Percentiles rank a stretch among this genome's conserved stretches.
Conservation (phyloP, 805 yeast species). For the Candida coquimbonensis region DNA sequence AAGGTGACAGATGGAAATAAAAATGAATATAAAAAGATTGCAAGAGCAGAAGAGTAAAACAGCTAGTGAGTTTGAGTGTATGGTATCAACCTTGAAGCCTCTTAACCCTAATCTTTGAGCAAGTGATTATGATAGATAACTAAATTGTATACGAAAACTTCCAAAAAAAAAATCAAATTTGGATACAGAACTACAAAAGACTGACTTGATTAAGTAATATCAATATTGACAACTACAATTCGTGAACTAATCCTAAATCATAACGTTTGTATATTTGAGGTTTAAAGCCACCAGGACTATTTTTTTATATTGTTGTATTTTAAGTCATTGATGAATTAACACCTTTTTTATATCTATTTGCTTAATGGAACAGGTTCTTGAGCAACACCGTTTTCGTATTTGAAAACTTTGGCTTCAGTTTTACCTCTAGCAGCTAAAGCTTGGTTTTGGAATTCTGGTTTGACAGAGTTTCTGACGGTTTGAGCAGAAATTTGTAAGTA, state of each 20-base stretch:
- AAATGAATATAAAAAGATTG: too few relatives aligned
- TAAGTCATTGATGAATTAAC: background rate
- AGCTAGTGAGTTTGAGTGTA: too few relatives aligned
- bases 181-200: too few relatives aligned
- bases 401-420: conserved; percentile 68
- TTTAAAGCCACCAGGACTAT: conserved; percentile 6
- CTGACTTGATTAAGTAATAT: background rate
- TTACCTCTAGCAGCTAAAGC: conserved; percentile 62
- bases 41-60: too few relatives aligned
- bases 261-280: conserved; percentile 2
- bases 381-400: conserved; percentile 61
- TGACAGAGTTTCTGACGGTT: conserved; percentile 80
- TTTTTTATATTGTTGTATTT: background rate
- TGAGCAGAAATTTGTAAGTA: conserved; percentile 88
- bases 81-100: too few relatives aligned
- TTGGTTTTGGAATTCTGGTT: conserved; percentile 72
- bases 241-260: background rate
- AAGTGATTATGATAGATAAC: background rate
- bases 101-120: too few relatives aligned
- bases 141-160: background rate
- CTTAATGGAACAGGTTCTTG: conserved; percentile 28
- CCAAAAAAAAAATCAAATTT: too few relatives aligned
- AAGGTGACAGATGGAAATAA: too few relatives aligned
- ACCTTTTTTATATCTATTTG: conserved; percentile 10
- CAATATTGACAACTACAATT: background rate